Conservation (phyloP, 1,284 basidiomycete genomes). For the Trichosporon coremiiforme region DNA sequence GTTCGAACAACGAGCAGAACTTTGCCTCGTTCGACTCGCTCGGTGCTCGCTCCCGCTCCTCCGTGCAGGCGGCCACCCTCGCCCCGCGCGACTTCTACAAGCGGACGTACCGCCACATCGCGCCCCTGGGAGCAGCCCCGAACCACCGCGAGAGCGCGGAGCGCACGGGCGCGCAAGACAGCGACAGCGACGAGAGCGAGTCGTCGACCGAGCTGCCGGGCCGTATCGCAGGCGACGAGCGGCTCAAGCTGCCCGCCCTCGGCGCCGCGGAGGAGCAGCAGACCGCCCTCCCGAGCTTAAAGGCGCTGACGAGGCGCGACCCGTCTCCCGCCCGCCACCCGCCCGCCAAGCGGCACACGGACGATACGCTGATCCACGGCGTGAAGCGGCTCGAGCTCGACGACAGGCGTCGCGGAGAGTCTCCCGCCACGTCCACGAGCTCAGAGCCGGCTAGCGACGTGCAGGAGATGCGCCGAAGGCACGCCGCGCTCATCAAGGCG, state of each 20-base stretch:
- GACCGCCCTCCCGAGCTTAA: conserved; percentile 27
- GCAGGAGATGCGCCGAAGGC: conserved; percentile 39
- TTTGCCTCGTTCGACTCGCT: not conserved
- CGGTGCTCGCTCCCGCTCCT: not conserved
- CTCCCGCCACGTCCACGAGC: conserved; percentile 8
- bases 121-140: conserved; percentile 50
- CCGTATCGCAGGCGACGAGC: conserved; percentile 29
- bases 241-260: conserved; percentile 36
- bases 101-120: conserved; percentile 53
- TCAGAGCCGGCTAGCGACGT: not conserved
- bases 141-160: conserved; percentile 38
- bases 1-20: conserved; percentile 23
- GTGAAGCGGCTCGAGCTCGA: conserved; percentile 54
- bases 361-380: conserved; percentile 49
- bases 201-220: conserved; percentile 11
- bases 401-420: conserved; percentile 29
- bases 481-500: conserved; percentile 48
- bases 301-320: conserved; percentile 23
- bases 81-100: conserved; percentile 51
- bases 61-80: conserved; percentile 40
- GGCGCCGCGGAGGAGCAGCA: conserved; percentile 12
- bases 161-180: conserved; percentile 32
- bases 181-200: conserved; percentile 19
- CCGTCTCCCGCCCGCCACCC: conserved; percentile 34
- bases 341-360: conserved; percentile 52